Evolutionary conservation across 805 yeast genomes (phyloP), one percentile per base, ranked within the genome.

Genomic region (Cephaloascus fragrans): DNA sequence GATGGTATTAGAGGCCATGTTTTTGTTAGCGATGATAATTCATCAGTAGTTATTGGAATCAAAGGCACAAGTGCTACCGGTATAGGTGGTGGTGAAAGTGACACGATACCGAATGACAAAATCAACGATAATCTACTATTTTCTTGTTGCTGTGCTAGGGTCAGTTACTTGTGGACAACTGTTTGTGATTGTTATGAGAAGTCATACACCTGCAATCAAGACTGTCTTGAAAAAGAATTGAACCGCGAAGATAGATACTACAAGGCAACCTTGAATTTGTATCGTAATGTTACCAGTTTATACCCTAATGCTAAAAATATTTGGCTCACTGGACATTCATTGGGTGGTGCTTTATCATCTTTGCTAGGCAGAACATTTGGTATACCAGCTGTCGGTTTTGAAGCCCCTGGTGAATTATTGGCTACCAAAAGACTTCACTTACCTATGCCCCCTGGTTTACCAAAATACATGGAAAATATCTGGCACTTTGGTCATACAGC

Each of bases 401-500:
- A 90, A 59, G 86, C 97, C 0, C 97, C 97, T 0, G 96, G 96
- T 3, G 98, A 93, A 48, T 60, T 75, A 53, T 62, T 93, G 41
- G 93, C 98, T 2, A 75, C 93, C 0, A 71, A 71, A 48, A 71
- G 98, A 47, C 66, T 93, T 35, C 97, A 89, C 60, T 68, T 93
- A 37, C 98, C 98, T 0, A 72, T 75, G 62, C 95, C 97, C 2
- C 98, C 98, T 1, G 96, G 96, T 1, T 55, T 85, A 12, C 89
- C 96, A 0, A 60, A 65, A 5, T 74, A 80, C 49, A 63, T 76
- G 60, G 97, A 89, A 50, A 81, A 85, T 46, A 74, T 93, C 8
- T 93, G 95, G 94, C 97, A 93, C 55, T 64, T 93, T 53, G 98
- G 98, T 3, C 90, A 93, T 56, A 93, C 93, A 2, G 97, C 96